Conservation (phyloP, 2,329 filamentous ascomycete species). For the Pyrenochaeta sp. region DNA sequence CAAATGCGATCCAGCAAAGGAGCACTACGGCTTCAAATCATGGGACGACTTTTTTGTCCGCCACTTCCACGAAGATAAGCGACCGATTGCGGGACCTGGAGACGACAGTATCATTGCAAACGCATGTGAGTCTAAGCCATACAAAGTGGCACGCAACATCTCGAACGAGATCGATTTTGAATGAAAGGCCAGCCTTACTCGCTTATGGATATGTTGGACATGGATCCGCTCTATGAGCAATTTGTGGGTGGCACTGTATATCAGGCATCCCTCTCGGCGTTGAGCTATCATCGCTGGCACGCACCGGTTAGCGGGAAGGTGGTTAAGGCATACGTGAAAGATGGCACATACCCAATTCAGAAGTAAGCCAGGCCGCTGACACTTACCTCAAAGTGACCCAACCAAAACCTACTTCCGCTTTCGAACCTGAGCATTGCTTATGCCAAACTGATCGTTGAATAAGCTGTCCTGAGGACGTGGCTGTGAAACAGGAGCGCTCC, state of each 20-base stretch:
- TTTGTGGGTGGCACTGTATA: conserved; percentile 74
- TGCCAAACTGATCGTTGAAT: no score
- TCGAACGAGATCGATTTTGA: conserved; percentile 71
- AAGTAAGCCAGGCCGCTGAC: no score
- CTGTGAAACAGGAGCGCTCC: no score
- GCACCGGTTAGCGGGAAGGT: conserved; percentile 71
- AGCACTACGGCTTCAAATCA: conserved; percentile 68
- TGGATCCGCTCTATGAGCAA: conserved; percentile 61
- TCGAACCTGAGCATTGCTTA: no score
- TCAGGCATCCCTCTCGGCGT: conserved; percentile 72
- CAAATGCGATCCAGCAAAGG: conserved; percentile 63
- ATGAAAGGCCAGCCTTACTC: conserved; percentile 75
- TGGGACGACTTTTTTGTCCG: conserved; percentile 79
- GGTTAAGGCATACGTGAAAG: conserved; percentile 64
- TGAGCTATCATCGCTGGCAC: conserved; percentile 79
- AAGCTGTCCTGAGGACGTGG: no score
- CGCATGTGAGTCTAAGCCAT: conserved; percentile 71
- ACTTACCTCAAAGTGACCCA: no score
- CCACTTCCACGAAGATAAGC: conserved; percentile 60
- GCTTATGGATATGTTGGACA: conserved; percentile 68
- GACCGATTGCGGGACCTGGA: conserved; percentile 66
- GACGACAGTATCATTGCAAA: conserved; percentile 67
- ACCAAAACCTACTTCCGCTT: no score
- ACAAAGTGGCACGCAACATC: conserved; percentile 60
- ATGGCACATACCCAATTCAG: conserved; percentile 75